phyloP scores from a whole-genome alignment of 306 rosid species.

The Inga leiocalycina region DNA sequence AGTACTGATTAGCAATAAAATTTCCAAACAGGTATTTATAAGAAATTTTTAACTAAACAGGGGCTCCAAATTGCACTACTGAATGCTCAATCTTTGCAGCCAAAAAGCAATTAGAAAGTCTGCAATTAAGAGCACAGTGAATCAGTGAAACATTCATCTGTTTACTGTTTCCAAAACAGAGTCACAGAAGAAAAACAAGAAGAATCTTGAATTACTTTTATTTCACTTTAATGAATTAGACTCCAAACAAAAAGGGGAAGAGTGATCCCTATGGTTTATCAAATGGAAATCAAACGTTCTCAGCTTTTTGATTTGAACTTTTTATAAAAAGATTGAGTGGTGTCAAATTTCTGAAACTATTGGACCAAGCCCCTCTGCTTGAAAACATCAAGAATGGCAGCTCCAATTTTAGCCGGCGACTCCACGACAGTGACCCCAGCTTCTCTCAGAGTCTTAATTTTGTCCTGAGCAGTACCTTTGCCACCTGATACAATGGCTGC shows the following conservation, averaged over 20 bases:
- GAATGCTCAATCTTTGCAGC: conserved; percentile 10
- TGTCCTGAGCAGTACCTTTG: conserved; percentile 97
- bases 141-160: not conserved
- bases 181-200: conserved; percentile 18
- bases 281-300: conserved; percentile 37
- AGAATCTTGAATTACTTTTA: conserved; percentile 44
- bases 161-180: conserved; percentile 22
- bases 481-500: conserved; percentile 99
- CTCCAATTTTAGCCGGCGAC: conserved; percentile 96
- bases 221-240: conserved; percentile 11
- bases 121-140: conserved; percentile 24
- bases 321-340: conserved; percentile 12
- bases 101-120: not conserved
- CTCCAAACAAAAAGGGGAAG: conserved; percentile 10
- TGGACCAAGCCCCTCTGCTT: conserved; percentile 85
- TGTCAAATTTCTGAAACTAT: conserved; percentile 37
- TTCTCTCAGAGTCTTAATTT: conserved; percentile 81
- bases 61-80: not conserved
- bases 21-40: too few relatives aligned
- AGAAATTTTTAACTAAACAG: not conserved
- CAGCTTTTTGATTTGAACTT: conserved; percentile 25
- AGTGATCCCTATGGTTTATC: conserved; percentile 29
- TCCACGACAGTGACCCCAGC: conserved; percentile 96
- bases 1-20: too few relatives aligned
- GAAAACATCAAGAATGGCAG: conserved; percentile 85